Evolutionary conservation across 306 rosid genomes (phyloP).

Genomic region (Aeschynomene evenia): DNA sequence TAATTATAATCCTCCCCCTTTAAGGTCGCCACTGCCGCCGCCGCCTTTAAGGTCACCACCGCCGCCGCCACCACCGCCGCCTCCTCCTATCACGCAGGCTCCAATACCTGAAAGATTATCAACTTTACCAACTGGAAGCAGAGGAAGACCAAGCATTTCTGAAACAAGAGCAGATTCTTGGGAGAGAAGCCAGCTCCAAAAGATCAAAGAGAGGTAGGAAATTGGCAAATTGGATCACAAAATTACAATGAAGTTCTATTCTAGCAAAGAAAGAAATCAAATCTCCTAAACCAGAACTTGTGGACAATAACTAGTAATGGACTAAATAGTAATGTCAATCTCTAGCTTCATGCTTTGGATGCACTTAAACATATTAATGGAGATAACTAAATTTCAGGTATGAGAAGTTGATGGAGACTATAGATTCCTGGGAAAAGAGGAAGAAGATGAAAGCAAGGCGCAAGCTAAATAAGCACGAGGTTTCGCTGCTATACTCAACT

Average conservation of each 20-base stretch:
- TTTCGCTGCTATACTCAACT: conserved; percentile 6
- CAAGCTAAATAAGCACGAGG: conserved; percentile 48
- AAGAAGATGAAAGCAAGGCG: conserved; percentile 55
- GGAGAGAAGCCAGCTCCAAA: conserved; percentile 62
- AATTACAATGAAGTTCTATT: neutral
- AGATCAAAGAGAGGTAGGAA: conserved; percentile 61
- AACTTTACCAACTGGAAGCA: conserved; percentile 23
- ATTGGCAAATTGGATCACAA: neutral
- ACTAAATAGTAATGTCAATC: neutral
- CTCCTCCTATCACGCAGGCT: neutral
- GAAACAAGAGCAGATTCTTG: conserved; percentile 61
- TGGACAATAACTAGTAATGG: neutral
- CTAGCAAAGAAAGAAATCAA: neutral
- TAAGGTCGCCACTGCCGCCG: conserved; percentile 14
- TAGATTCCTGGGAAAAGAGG: conserved; percentile 69
- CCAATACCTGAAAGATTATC: conserved; percentile 13
- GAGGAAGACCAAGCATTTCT: neutral
- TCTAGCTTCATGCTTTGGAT: neutral
- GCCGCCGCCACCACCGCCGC: neutral
- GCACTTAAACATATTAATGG: conserved; percentile 16
- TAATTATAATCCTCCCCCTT: conserved; percentile 23
- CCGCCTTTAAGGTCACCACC: neutral
- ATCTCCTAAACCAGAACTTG: neutral
- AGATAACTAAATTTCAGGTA: conserved; percentile 53
- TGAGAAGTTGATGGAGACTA: conserved; percentile 46